Evolutionary conservation across 345 rosid genomes (phyloP), one percentile per base, ranked within the genome.

Genomic region (Populus tremula): DNA sequence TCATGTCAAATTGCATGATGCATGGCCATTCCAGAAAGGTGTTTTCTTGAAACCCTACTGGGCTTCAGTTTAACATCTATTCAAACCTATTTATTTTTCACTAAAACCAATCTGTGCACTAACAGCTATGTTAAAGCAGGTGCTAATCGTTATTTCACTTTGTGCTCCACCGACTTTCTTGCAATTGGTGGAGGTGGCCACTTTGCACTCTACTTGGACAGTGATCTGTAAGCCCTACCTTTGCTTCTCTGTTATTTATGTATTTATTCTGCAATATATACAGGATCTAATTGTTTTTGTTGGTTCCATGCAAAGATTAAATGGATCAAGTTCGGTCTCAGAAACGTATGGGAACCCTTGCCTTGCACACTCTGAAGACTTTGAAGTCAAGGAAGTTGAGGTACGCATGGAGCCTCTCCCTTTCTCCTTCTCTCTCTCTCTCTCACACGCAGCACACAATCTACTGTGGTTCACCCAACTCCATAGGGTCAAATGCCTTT

Each of bases 101-200:
- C 54, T 64, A 21, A 66, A 43, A 61, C 73, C 21, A 67, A n/a
- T 21, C 43, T 41, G 31, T 67, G 45, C 53, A 31, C 79, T 83
- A 75, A 87, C 59, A 65, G 67, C 17, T 25, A 70, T 71, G 75
- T 68, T 80, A 69, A 81, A 84, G 67, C 91, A 96, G 99, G 99
- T 50, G 94, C 92, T 8, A 93, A 96, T 78, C 87, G 92, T n/a
- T 96, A 93, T 81, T 96, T 83, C 87, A 96, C 99, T 23, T 82
- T 93, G 88, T 93, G 98, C 83, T 87, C 93, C 18, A 79, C 89
- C 8, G 96, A 92, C 62, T 93, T 69, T 83, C 84, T 96, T 69
- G 99, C 99, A 65, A 81, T 96, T 31, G 99, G 98, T 17, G 98
- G 99, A 45, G 99, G 99, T 73, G 91, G 98, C 68, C 95, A 91